Evolutionary conservation across 352 stramenopile species (phyloP).

Genomic region (Saprolegnia diclina): DNA sequence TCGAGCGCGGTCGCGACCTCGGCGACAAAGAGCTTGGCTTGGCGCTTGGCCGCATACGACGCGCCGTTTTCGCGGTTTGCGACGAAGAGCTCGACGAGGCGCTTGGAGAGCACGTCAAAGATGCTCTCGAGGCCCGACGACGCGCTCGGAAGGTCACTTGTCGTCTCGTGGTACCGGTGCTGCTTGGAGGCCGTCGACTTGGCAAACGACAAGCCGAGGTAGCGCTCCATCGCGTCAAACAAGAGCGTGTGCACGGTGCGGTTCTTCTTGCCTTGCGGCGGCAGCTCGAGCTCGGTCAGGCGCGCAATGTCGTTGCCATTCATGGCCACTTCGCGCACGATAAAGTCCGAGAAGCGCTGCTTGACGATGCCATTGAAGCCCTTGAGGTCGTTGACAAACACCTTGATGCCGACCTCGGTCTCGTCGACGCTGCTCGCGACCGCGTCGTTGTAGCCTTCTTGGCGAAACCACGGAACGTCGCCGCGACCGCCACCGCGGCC

Average conservation of each 20-base stretch:
- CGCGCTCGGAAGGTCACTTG: neutral
- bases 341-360: constrained; percentile 89
- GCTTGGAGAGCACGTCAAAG: constrained; percentile 16
- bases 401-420: constrained; percentile 59
- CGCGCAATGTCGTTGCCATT: constrained; percentile 43
- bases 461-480: constrained; percentile 42
- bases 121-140: constrained; percentile 1
- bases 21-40: constrained; percentile 11
- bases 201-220: constrained; percentile 13
- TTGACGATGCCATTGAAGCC: constrained; percentile 86
- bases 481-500: constrained; percentile 27
- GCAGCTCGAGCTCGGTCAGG: constrained; percentile 60
- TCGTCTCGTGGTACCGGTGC: neutral
- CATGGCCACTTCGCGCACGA: constrained; percentile 80
- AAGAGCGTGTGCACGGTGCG: constrained; percentile 24
- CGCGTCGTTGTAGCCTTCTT: constrained; percentile 66
- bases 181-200: constrained; percentile 18
- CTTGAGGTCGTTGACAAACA: constrained; percentile 50
- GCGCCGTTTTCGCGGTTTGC: neutral
- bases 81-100: constrained; percentile 19
- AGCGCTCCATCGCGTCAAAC: constrained; percentile 14
- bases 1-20: constrained; percentile 14
- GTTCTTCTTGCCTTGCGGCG: constrained; percentile 32
- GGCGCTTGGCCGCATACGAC: neutral
- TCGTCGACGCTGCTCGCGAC: constrained; percentile 71